Evolutionary conservation across 1,284 basidiomycete species (phyloP).

Genomic region (Cryptococcus amylolentus): DNA sequence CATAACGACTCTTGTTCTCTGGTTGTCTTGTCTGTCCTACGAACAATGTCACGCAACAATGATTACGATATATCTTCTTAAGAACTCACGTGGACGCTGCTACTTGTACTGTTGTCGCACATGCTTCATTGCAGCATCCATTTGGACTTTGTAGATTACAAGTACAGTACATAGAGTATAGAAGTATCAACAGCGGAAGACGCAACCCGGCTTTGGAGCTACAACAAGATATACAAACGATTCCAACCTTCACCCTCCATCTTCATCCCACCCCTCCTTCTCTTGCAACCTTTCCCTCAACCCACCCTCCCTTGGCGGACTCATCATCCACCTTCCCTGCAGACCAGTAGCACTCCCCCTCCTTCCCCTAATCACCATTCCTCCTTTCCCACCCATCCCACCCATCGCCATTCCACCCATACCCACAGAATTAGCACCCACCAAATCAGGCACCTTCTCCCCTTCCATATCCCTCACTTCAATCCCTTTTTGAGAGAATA

Average conservation of each 20-base stretch:
- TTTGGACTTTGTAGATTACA: too few species aligned
- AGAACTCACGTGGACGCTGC: too few species aligned
- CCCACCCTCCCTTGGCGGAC: not conserved
- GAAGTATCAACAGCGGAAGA: too few species aligned
- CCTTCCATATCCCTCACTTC: slow-evolving; percentile 43
- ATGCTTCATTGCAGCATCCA: too few species aligned
- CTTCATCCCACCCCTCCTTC: not conserved
- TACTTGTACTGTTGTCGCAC: too few species aligned
- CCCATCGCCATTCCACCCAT: slow-evolving; percentile 1
- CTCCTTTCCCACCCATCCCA: slow-evolving; percentile 1
- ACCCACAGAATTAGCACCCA: not conserved
- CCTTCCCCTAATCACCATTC: not conserved
- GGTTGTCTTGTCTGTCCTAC: too few species aligned
- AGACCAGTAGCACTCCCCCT: not conserved
- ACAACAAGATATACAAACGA: not conserved
- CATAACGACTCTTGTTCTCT: too few species aligned
- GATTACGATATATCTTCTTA: too few species aligned
- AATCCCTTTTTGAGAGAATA: slow-evolving; percentile 19
- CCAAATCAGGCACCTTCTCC: slow-evolving; percentile 11
- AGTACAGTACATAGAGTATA: too few species aligned
- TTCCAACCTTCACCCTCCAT: not conserved
- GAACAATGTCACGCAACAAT: too few species aligned
- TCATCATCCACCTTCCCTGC: not conserved
- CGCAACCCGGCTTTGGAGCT: too few species aligned
- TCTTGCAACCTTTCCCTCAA: not conserved